Evolutionary conservation across 768 basidiomycete genomes (phyloP).

Genomic region (Mycena haematopus): DNA sequence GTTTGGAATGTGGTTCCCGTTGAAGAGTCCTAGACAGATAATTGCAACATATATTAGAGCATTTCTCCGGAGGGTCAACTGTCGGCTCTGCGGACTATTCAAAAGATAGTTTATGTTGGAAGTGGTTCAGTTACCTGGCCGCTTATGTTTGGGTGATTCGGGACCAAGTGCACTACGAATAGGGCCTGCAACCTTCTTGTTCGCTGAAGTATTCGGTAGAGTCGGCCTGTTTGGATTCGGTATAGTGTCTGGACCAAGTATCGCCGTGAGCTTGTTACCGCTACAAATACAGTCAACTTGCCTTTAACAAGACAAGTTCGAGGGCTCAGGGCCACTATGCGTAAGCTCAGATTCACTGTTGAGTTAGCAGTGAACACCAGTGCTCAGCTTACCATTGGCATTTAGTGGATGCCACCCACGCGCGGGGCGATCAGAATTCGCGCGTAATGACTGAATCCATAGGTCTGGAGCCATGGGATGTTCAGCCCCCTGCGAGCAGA

Average conservation of each 20-base stretch:
- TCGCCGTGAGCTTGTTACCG: neutral
- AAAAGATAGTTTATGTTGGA: neutral
- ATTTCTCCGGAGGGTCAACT: neutral
- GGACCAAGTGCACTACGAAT: neutral
- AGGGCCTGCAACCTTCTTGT: neutral
- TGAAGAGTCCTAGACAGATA: neutral
- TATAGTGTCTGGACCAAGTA: neutral
- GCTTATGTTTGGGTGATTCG: neutral
- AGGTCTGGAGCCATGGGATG: neutral
- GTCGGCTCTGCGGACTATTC: neutral
- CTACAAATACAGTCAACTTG: neutral
- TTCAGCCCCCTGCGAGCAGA: too few relatives aligned
- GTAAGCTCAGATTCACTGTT: too few relatives aligned
- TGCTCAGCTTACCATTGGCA: neutral
- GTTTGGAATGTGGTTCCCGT: neutral
- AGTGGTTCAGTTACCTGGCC: neutral
- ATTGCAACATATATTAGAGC: conserved; percentile 18
- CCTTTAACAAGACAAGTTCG: neutral
- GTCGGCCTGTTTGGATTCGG: neutral
- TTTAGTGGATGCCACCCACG: neutral
- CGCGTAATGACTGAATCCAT: conserved; percentile 21
- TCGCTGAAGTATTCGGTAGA: neutral
- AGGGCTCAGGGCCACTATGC: neutral
- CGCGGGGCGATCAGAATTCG: neutral
- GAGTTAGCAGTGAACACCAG: too few relatives aligned